Percentiles rank a stretch among this genome's conserved stretches.
Evolutionary conservation across 2,329 filamentous ascomycete genomes (phyloP).

Genomic region (Calonectria ilicicola): DNA sequence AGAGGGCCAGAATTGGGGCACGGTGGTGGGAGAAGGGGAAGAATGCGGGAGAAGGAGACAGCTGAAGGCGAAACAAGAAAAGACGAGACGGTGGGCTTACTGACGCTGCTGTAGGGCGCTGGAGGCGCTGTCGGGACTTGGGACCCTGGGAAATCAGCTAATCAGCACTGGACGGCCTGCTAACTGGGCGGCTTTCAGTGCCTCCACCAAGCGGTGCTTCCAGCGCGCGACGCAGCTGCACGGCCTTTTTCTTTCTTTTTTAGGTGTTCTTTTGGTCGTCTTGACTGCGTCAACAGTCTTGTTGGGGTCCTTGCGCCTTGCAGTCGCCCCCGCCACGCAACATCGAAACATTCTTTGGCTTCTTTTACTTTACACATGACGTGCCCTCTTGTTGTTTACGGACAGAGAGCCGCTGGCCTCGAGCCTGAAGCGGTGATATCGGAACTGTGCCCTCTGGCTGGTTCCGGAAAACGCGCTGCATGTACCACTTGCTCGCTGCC

Average conservation of each 20-base stretch:
- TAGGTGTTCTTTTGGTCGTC: background rate
- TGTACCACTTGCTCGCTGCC: background rate
- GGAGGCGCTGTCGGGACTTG: background rate
- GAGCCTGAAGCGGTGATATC: conserved; percentile 8
- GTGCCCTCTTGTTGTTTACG: background rate
- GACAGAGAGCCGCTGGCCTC: background rate
- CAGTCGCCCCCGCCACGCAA: background rate
- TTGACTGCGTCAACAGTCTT: background rate
- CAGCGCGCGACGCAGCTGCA: background rate
- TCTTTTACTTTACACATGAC: background rate
- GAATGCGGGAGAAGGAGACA: conserved; percentile 32
- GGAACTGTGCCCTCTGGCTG: background rate
- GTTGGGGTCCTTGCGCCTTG: background rate
- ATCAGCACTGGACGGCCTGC: conserved; percentile 12
- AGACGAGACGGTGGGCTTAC: conserved; percentile 11
- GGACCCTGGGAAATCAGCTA: conserved; percentile 7
- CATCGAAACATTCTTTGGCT: background rate
- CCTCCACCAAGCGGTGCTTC: background rate
- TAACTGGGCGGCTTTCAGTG: conserved; percentile 7
- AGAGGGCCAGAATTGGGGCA: conserved; percentile 34
- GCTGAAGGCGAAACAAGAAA: conserved; percentile 29
- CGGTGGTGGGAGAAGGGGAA: conserved; percentile 33
- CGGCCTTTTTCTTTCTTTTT: background rate
- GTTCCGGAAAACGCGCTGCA: conserved; percentile 4
- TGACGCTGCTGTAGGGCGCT: conserved; percentile 7